Base-by-base conservation (phyloP, 2,329 filamentous ascomycete species). In the Penicillium sp. region DNA sequence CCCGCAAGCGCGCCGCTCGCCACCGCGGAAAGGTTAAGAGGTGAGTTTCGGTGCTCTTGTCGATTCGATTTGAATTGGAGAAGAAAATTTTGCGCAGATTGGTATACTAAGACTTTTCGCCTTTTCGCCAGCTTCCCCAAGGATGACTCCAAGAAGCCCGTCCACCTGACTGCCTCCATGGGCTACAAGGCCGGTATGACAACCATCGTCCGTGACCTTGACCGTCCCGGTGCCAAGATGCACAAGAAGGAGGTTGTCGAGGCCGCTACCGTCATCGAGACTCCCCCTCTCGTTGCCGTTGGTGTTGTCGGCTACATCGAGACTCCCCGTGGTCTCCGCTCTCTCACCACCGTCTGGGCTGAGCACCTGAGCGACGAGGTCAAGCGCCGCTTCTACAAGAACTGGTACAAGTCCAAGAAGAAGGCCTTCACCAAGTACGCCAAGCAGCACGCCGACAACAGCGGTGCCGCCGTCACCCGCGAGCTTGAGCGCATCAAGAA, bases 341-440 rank as follows among this genome's bases (percentile, higher is more conserved):
- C 94, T 68, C 92, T 99, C 81, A 97, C 92, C 79, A 97, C 94
- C 77, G 91, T 99, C 79, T 99, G 94, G 94, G 94, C 94, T 76
- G 94, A 97, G 88, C 94, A 99, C 81, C 82, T 99, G 81, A 91
- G 90, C 82, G 94, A 99, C 81, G 94, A 97, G 84, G 78, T 99
- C 81, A 96, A 96, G 89, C 91, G 94, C 76, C 91, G 94, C 78
- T 99, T 99, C 91, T 99, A 99, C 91, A 97, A 97, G 92, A 99
- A 99, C 90, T 99, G 94, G 94, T 99, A 99, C 90, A 96, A 96
- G 90, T 92, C 88, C 87, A 99, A 99, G 92, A 97, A 97, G 91
- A 99, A 99, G 93, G 94, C 94, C 63, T 99, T 99, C 86, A 99
- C 94, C 87, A 97, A 96, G 87, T 99, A 99, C 84, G 91, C 94